A percentile compares a stretch with the other conserved stretches of the same genome.
Conservation (phyloP, 306 rosid species). For the Pyrus pyrifolia region DNA sequence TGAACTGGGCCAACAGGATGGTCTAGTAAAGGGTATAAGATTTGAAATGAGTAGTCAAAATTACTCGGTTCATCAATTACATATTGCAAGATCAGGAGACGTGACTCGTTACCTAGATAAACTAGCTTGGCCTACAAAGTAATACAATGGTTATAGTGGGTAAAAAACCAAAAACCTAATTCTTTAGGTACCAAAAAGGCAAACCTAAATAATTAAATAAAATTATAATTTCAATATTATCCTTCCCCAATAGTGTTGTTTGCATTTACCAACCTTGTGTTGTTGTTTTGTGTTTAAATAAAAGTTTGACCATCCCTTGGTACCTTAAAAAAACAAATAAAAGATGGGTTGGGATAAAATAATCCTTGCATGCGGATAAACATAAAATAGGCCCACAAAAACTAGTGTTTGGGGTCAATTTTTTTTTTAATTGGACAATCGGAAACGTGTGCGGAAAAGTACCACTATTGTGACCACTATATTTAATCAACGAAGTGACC, state of each 20-base stretch:
- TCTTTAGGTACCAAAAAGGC: not conserved
- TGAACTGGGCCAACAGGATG: too few relatives aligned
- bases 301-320: slow-evolving; percentile 21
- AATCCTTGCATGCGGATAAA: slow-evolving; percentile 24
- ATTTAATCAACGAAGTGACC: not conserved
- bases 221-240: slow-evolving; percentile 6
- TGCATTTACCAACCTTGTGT: not conserved
- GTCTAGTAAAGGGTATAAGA: too few relatives aligned
- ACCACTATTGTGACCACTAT: not conserved
- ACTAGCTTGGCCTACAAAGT: not conserved
- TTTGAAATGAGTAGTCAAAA: too few relatives aligned
- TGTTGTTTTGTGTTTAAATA: not conserved
- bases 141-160: not conserved
- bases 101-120: not conserved
- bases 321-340: not conserved
- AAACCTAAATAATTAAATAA: not conserved
- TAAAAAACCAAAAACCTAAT: not conserved
- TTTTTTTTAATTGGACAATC: not conserved
- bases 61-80: too few relatives aligned
- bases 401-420: not conserved
- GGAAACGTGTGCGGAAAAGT: not conserved
- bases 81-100: too few relatives aligned
- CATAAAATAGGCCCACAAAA: slow-evolving; percentile 17
- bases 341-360: not conserved
- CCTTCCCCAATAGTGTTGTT: slow-evolving; percentile 8